Conservation (phyloP, 2,329 filamentous ascomycete species). For the Botrytis deweyae region DNA sequence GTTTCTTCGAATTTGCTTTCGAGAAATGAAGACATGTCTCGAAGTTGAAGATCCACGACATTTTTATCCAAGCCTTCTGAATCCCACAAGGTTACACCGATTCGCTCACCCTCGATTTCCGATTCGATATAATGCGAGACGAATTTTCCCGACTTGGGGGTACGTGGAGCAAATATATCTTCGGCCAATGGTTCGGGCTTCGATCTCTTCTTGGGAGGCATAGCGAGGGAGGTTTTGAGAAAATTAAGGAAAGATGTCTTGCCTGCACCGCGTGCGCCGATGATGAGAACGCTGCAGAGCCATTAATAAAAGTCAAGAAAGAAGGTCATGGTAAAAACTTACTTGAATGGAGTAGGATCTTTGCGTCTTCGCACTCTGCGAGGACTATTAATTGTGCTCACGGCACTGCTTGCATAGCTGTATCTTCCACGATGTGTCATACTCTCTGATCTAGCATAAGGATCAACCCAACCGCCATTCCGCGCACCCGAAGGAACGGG, state of each 20-base stretch:
- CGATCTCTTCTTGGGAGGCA: slow-evolving; percentile 75
- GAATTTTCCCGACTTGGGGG: slow-evolving; percentile 60
- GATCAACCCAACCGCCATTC: slow-evolving; percentile 62
- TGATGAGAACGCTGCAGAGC: slow-evolving; percentile 73
- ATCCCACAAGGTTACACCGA: slow-evolving; percentile 95
- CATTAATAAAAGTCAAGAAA: slow-evolving; percentile 25
- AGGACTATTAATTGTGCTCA: slow-evolving; percentile 90
- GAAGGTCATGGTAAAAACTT: slow-evolving; percentile 46
- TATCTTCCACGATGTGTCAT: slow-evolving; percentile 96
- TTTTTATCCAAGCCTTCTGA: slow-evolving; percentile 94
- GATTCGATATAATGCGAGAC: slow-evolving; percentile 89
- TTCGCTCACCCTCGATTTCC: slow-evolving; percentile 86
- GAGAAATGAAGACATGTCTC: slow-evolving; percentile 86
- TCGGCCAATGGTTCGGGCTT: slow-evolving; percentile 41
- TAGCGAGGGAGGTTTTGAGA: slow-evolving; percentile 78
- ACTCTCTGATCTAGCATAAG: slow-evolving; percentile 82
- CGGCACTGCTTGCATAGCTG: slow-evolving; percentile 90
- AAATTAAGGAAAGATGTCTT: slow-evolving; percentile 98
- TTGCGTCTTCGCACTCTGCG: slow-evolving; percentile 89
- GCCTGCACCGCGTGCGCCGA: slow-evolving; percentile 82
- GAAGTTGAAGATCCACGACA: slow-evolving; percentile 88
- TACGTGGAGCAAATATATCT: slow-evolving; percentile 53
- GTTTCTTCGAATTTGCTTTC: slow-evolving; percentile 99
- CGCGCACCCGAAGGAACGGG: slow-evolving; percentile 49
- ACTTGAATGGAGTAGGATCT: slow-evolving; percentile 99